Percentiles rank a stretch among this genome's conserved stretches.
These are phyloP conservation scores for Hypoxylon rickii DNA, from an alignment of 495 filamentous ascomycete genomes.

Conservation along the genomic window DNA sequence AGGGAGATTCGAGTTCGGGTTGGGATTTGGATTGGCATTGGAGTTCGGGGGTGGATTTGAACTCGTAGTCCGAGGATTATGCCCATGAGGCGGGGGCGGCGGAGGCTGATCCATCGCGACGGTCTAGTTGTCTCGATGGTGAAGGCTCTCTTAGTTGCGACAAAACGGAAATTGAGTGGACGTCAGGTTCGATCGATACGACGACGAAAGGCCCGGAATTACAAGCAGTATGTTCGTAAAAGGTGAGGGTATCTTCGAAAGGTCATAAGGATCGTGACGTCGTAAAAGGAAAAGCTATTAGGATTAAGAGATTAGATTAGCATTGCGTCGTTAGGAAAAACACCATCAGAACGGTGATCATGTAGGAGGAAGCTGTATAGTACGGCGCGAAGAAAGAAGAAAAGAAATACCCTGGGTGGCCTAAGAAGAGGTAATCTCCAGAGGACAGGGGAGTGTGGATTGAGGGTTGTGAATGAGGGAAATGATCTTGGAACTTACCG, in stretches of 20 bases:
- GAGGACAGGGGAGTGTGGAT: background rate
- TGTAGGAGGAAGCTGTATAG: too few relatives aligned
- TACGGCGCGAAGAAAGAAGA: too few relatives aligned
- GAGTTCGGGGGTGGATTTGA: too few relatives aligned
- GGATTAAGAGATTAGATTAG: slow-evolving; percentile 7
- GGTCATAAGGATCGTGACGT: slow-evolving; percentile 45
- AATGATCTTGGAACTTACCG: slow-evolving; percentile 28
- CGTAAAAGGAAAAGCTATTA: slow-evolving; percentile 22
- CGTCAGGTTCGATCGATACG: background rate
- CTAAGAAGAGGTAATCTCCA: too few relatives aligned
- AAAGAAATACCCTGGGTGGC: too few relatives aligned
- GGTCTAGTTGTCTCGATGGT: slow-evolving; percentile 17
- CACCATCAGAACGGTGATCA: background rate
- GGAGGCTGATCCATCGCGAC: slow-evolving; percentile 31
- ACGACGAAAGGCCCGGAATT: slow-evolving; percentile 36
- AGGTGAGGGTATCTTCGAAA: slow-evolving; percentile 42
- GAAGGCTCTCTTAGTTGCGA: slow-evolving; percentile 6
- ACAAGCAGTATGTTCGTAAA: slow-evolving; percentile 15
- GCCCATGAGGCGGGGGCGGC: slow-evolving; percentile 63
- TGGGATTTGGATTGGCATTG: background rate
- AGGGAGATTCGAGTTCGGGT: slow-evolving; percentile 59
- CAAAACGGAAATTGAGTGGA: slow-evolving; percentile 15
- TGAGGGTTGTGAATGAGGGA: slow-evolving; percentile 15
- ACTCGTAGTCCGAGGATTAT: slow-evolving; percentile 56
- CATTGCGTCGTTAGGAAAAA: background rate